Base-by-base conservation (phyloP, 225 moss, liverwort and hornwort species). In the Sphagnum tenellum region DNA sequence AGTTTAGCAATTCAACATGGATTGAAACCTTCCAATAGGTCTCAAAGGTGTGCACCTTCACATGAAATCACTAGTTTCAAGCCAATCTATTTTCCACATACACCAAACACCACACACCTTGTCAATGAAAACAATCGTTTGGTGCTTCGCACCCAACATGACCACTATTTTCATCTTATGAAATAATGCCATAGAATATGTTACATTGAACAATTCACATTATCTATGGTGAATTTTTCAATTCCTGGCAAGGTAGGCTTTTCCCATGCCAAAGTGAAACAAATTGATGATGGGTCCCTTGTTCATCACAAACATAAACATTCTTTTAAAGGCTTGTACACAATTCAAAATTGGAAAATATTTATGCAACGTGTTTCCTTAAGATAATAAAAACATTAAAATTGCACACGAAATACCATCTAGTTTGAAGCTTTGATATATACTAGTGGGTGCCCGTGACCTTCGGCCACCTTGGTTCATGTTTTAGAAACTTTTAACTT, bases 151-250 rank as follows among this genome's bases (percentile, higher is more conserved):
- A 46, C 46, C 46, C 8, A 45, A 14, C 5, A 5, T n/a, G 47
- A n/a, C 45, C n/a, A 46, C 47, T 9, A 9, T 12, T 0, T 9
- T 46, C 45, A 45, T 5, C 10, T 8, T 3, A 3, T 47, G 8
- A 61, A 3, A 47, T 14, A 11, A 5, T 58, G 57, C 57, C 12
- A 5, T 5, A 8, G 10, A 47, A 61, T n/a, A 8, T 8, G 7
- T 9, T 46, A 61, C 61, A 7, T 8, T 8, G 12, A 61, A 47
- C n/a, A 6, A 69, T 80, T 77, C 64, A 84, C 83, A 64, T 84
- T 77, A 55, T 84, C 63, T 63, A 84, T 55, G 7, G 66, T 84
- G 59, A 84, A 80, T 54, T 72, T 54, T 12, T 80, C 83, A 54
- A 73, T 70, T 46, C 58, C 57, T 50, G 50, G 73, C 59, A 84